Conservation (phyloP, 2,329 filamentous ascomycete genomes). For the Aciculosporium take region DNA sequence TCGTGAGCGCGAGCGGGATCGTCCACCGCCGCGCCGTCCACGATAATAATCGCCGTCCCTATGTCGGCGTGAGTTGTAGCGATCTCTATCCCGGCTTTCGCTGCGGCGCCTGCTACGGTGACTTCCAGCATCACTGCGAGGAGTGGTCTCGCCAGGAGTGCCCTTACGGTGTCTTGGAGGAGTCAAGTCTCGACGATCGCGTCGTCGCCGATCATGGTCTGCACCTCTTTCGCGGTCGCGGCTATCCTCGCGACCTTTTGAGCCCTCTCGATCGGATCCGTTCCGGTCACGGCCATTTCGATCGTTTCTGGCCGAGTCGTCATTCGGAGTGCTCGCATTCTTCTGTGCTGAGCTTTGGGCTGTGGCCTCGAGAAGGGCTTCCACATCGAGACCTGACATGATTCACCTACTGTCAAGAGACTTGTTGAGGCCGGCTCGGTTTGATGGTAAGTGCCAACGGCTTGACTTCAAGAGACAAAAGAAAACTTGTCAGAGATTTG, state of each 20-base stretch:
- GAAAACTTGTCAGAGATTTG: background rate
- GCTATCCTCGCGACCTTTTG: constrained; percentile 42
- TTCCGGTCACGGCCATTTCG: constrained; percentile 16
- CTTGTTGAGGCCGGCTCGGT: background rate
- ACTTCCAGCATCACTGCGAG: constrained; percentile 63
- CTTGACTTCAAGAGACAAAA: background rate
- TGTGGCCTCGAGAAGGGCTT: constrained; percentile 79
- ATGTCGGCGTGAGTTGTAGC: constrained; percentile 58
- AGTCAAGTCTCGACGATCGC: constrained; percentile 43
- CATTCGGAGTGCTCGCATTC: constrained; percentile 30
- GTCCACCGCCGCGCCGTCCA: constrained; percentile 27
- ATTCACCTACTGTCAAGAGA: constrained; percentile 11
- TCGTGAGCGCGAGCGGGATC: constrained; percentile 55
- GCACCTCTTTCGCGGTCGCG: constrained; percentile 43
- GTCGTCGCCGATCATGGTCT: constrained; percentile 35
- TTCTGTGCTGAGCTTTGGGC: constrained; percentile 46
- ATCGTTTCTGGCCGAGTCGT: constrained; percentile 35
- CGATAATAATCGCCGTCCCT: constrained; percentile 61
- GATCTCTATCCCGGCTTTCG: constrained; percentile 62
- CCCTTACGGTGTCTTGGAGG: constrained; percentile 28
- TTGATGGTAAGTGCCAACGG: background rate
- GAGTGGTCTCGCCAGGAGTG: constrained; percentile 48
- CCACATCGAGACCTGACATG: constrained; percentile 55
- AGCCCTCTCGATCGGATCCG: constrained; percentile 40
- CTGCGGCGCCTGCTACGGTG: constrained; percentile 71